These are phyloP conservation scores for Botrytis paeoniae DNA, from an alignment of 2,329 filamentous ascomycete genomes.

Conservation along the genomic window DNA sequence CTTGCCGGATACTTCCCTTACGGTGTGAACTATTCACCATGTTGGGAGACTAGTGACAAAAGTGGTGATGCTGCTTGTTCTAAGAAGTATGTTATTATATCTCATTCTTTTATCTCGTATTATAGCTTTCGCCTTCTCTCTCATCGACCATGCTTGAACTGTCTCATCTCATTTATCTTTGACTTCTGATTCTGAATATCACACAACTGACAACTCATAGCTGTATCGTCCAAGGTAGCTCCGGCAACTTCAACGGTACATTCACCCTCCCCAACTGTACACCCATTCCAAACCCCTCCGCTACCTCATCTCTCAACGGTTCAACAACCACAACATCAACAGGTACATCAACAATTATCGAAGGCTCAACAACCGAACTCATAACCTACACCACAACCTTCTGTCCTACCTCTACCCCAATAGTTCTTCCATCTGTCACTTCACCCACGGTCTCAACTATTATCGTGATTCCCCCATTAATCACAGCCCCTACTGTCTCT, in stretches of 20 bases:
- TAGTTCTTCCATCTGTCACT: conserved; percentile 16
- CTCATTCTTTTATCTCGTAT: neutral
- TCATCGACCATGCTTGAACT: neutral
- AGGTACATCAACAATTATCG: conserved; percentile 21
- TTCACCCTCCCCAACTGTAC: conserved; percentile 41
- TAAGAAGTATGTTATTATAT: conserved; percentile 41
- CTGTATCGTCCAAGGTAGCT: conserved; percentile 46
- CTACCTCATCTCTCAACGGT: conserved; percentile 23
- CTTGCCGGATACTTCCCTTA: conserved; percentile 44
- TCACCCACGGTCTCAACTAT: conserved; percentile 15
- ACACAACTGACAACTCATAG: conserved; percentile 19
- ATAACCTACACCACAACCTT: conserved; percentile 20
- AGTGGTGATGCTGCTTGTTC: conserved; percentile 48
- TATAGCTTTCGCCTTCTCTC: neutral
- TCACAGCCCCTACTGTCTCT: conserved; percentile 25
- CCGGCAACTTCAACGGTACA: conserved; percentile 36
- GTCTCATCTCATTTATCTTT: too few species aligned
- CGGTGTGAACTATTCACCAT: conserved; percentile 40
- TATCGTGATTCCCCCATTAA: conserved; percentile 14
- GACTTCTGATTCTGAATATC: too few species aligned
- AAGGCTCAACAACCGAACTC: conserved; percentile 25
- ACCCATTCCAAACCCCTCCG: conserved; percentile 17
- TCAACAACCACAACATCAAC: conserved; percentile 29
- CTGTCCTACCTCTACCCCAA: neutral
- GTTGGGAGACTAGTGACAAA: conserved; percentile 42